phyloP scores from a whole-genome alignment of 345 rosid species.

The Jatropha curcas region DNA sequence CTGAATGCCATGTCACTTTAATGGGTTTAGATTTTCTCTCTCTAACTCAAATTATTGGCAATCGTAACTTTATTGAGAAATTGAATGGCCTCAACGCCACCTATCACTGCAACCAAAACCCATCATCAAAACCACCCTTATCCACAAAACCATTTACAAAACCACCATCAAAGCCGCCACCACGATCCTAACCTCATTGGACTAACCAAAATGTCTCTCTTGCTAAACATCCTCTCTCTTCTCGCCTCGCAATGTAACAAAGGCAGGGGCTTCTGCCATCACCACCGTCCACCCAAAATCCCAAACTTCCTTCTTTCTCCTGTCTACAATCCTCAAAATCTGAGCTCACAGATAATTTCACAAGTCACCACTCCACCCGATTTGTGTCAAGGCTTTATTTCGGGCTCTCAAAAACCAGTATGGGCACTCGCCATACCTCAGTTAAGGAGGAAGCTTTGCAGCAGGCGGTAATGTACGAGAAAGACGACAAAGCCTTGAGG shows the following conservation, averaged over 20 bases:
- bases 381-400: constrained; percentile 82
- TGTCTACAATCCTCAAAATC: constrained; percentile 46
- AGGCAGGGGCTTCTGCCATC: constrained; percentile 27
- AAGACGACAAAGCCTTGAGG: constrained; percentile 47
- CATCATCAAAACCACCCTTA: constrained; percentile 59
- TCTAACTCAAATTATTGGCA: neutral
- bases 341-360: constrained; percentile 59
- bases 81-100: constrained; percentile 89
- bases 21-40: too few relatives aligned
- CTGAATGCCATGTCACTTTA: too few relatives aligned
- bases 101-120: constrained; percentile 70
- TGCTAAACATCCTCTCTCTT: constrained; percentile 32
- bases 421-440: constrained; percentile 55
- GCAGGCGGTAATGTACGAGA: constrained; percentile 40
- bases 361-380: constrained; percentile 86
- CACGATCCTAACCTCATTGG: constrained; percentile 37
- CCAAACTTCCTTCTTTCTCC: constrained; percentile 38
- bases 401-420: constrained; percentile 56
- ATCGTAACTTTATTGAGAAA: neutral
- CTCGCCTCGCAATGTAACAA: constrained; percentile 44
- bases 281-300: constrained; percentile 17
- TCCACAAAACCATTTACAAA: constrained; percentile 52
- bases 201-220: constrained; percentile 44
- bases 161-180: constrained; percentile 35
- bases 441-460: constrained; percentile 74